Base-by-base conservation (phyloP, 1,139 yeast genomes). In the Scheffersomyces segobiensis region DNA sequence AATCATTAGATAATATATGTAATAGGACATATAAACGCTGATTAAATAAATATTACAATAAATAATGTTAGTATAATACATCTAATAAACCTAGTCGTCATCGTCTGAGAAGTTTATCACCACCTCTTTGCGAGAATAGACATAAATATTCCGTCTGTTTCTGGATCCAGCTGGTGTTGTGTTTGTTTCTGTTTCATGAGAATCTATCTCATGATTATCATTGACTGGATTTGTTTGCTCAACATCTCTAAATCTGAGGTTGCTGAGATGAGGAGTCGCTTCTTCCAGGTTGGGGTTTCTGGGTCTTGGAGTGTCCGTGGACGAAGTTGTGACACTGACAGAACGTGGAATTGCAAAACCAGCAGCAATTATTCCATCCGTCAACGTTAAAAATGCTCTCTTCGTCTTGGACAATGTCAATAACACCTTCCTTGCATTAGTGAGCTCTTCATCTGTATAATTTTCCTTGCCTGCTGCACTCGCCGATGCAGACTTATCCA, bases 311-410 rank as follows among this genome's bases (percentile, higher is more conserved):
- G 49, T 50, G 12, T 60, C 65, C 18, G 57, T 55, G 0, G 72
- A 63, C 32, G 64, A 72, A 0, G 77, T 67, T 3, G 78, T 68
- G 0, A 71, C 80, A 64, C 84, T 79, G 8, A 80, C 84, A 0
- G 87, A 81, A 52, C 87, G 65, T 0, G 88, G 87, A 19, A 83
- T 81, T n/a, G 87, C 86, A 66, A 86, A 74, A 22, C 87, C 88
- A 49, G 85, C 83, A n/a, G 87, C 85, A 60, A 86, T 84, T 18
- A 85, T 76, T 42, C 77, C 79, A 69, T 86, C 89, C 0, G 89
- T 83, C 54, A 83, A 71, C 56, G 77, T 71, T 47, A 82, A 62
- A 53, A 86, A 69, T 0, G 78, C 72, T 46, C 75, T 70, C 26
- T 77, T 76, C 0, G 84, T 71, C 18, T 67, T 65, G n/a, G 63